phyloP scores from a whole-genome alignment of 1,284 basidiomycete genomes.

The Gomphus bonarii region DNA sequence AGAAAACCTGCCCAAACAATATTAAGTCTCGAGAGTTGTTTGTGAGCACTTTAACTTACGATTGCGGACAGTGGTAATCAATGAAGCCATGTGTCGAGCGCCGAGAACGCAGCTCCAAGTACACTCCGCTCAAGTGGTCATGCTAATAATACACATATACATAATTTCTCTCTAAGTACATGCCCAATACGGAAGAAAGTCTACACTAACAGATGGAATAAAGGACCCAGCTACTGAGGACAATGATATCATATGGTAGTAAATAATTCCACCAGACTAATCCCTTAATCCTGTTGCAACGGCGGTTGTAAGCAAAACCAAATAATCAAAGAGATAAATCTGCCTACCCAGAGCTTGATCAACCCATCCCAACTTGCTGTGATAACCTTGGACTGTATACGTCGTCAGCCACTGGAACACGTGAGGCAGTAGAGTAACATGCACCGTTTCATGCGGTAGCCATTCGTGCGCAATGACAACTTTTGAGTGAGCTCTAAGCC shows the following conservation, averaged over 20 bases:
- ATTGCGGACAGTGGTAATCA: conserved; percentile 40
- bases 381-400: conserved; percentile 77
- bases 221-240: background rate
- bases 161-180: background rate
- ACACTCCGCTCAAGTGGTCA: background rate
- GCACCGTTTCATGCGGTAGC: conserved; percentile 93
- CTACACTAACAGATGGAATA: background rate
- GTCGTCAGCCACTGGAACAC: conserved; percentile 9
- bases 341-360: conserved; percentile 84
- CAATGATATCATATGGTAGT: background rate
- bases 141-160: background rate
- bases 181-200: background rate
- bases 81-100: conserved; percentile 35
- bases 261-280: too few relatives aligned
- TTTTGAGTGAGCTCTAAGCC: conserved; percentile 83
- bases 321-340: background rate
- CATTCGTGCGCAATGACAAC: conserved; percentile 96
- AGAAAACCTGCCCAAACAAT: conserved; percentile 48
- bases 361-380: conserved; percentile 96
- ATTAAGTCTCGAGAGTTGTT: background rate
- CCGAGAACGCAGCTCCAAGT: background rate
- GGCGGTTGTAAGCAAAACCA: background rate
- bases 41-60: conserved; percentile 30
- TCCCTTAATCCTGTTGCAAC: conserved; percentile 5
- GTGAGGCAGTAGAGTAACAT: conserved; percentile 25